Percentiles rank a stretch among this genome's conserved stretches.
Evolutionary conservation across 140 eudicot species (phyloP).

Genomic region (Flaveria floridana): DNA sequence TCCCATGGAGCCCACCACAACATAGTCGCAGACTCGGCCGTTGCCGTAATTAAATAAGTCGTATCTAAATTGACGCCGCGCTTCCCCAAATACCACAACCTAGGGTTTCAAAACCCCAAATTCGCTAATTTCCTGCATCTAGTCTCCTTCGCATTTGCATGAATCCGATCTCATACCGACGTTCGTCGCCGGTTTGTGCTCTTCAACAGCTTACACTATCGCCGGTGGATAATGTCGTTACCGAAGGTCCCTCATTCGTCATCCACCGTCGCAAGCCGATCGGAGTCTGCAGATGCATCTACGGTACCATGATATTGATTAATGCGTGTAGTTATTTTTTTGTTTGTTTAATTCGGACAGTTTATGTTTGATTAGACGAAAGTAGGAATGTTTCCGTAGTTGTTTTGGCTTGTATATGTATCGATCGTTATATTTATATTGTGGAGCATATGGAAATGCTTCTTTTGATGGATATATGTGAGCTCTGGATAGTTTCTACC

Average conservation of each 20-base stretch:
- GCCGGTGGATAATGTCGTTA: conserved; percentile 63
- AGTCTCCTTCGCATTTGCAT: conserved; percentile 34
- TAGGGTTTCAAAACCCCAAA: conserved; percentile 45
- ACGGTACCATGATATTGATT: conserved; percentile 33
- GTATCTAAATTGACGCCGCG: conserved; percentile 24
- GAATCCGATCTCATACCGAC: conserved; percentile 43
- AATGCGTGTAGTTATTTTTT: conserved; percentile 23
- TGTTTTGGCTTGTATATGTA: conserved; percentile 2
- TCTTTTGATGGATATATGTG: neutral
- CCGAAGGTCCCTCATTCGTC: conserved; percentile 42
- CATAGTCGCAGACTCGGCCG: conserved; percentile 21
- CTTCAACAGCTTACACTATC: conserved; percentile 21
- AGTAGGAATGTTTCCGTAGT: neutral
- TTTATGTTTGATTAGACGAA: neutral
- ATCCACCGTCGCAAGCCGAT: conserved; percentile 36
- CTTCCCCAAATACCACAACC: conserved; percentile 29
- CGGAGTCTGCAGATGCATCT: conserved; percentile 41
- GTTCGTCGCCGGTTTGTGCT: conserved; percentile 49
- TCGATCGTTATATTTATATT: neutral
- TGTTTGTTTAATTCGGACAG: neutral
- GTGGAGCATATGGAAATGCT: conserved; percentile 1
- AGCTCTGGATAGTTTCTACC: conserved; percentile 10
- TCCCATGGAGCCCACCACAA: neutral
- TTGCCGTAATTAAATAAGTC: conserved; percentile 23
- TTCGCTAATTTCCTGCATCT: conserved; percentile 24